Conservation (phyloP, 2,329 filamentous ascomycete species). For the Clarireedia hainanense region DNA sequence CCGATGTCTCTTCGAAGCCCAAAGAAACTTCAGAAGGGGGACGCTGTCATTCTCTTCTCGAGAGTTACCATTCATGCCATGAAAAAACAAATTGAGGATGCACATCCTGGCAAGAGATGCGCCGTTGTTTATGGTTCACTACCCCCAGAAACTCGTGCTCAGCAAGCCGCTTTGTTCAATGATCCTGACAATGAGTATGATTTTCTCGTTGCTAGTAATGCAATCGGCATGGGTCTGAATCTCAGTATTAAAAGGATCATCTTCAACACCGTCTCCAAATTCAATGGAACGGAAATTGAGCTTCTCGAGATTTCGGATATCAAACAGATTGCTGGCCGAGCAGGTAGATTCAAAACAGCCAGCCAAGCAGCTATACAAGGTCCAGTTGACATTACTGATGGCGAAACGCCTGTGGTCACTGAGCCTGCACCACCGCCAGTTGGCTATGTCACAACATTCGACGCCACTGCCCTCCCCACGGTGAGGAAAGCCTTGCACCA, state of each 20-base stretch:
- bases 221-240: conserved; percentile 96
- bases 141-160: conserved; percentile 84
- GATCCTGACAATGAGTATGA: conserved; percentile 94
- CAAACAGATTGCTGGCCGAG: conserved; percentile 91
- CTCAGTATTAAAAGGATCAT: conserved; percentile 85
- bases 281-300: conserved; percentile 49
- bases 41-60: conserved; percentile 83
- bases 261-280: conserved; percentile 73
- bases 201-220: conserved; percentile 86
- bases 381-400: conserved; percentile 1
- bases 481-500: conserved; percentile 55
- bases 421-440: conserved; percentile 27
- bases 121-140: conserved; percentile 90
- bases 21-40: conserved; percentile 68
- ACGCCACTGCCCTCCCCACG: conserved; percentile 56
- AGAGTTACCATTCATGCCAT: conserved; percentile 73
- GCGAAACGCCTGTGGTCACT: neutral
- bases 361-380: conserved; percentile 39
- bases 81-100: conserved; percentile 67
- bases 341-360: conserved; percentile 76
- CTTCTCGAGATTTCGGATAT: conserved; percentile 66
- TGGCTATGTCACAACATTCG: conserved; percentile 74
- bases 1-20: conserved; percentile 55
- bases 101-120: conserved; percentile 64
- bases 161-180: conserved; percentile 90